Base-by-base conservation (phyloP, 495 filamentous ascomycete species). In the Cercophora newfieldiana region DNA sequence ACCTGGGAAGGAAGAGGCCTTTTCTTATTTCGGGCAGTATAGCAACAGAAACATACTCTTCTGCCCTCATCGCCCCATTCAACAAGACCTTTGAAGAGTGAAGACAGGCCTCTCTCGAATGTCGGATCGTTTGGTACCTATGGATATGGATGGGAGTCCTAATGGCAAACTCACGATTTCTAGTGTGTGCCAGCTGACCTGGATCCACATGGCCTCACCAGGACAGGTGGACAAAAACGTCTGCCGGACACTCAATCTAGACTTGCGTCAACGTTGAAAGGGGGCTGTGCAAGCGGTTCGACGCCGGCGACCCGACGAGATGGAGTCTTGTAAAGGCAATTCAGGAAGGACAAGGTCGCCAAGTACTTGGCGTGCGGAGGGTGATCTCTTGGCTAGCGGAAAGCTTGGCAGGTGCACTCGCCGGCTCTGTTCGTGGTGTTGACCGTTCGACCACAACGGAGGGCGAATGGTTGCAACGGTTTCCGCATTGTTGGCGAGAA, bases 321-420 rank as follows among this genome's bases (percentile, higher is more conserved):
- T 30, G 55, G 55, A 33, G 29, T 31, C n/a, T 19, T 29, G 29
- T 58, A 53, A 22, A 49, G 47, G 25, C 55, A 21, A 14, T 31
- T 49, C 28, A 50, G 62, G 49, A 22, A 61, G 37, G 48, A 50
- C 50, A 62, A 57, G 59, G 22, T 26, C 14, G 66, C 62, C 66
- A 65, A 65, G 61, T 22, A 33, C 66, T 68, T 68, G 66, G 66
- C 61, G 30, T 29, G 61, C 66, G 66, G 66, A 68, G 61, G 22
- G 66, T 60, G 55, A 66, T 56, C 58, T 64, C 66, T 68, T 68
- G 66, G 66, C 66, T 60, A 56, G 60, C 53, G 65, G 66, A 68
- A 64, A 60, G 28, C 66, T 64, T 64, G 61, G 59, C 60, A 33
- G 19, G 16, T 47, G 22, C 21, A 29, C 14, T 60, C 37, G 63